These are phyloP conservation scores for Camellia granthamiana DNA, from an alignment of 148 eudicot genomes.

Conservation along the genomic window DNA sequence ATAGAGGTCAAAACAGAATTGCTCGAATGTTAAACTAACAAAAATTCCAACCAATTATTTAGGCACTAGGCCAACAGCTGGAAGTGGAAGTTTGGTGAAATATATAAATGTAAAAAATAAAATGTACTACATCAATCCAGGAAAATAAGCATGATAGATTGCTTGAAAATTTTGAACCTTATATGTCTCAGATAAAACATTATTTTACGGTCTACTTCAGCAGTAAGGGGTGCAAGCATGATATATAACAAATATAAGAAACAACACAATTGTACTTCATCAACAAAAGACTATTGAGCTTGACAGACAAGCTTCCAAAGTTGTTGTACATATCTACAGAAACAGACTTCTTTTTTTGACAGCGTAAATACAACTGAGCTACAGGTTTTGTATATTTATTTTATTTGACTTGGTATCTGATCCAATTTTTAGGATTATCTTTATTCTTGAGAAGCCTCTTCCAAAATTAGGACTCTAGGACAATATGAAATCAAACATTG, in stretches of 20 bases:
- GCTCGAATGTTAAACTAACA: not conserved
- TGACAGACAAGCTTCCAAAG: not conserved
- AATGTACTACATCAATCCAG: not conserved
- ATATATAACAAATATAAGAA: not conserved
- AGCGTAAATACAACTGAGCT: not conserved
- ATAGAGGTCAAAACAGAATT: no score
- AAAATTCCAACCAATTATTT: not conserved
- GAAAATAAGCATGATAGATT: no score
- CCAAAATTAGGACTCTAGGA: not conserved
- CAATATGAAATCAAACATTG: not conserved
- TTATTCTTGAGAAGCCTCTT: not conserved
- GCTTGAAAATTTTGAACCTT: no score
- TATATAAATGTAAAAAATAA: no score
- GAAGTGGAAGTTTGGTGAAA: not conserved
- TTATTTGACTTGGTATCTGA: not conserved
- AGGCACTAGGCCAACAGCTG: not conserved
- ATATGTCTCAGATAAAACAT: no score
- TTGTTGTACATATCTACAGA: no score
- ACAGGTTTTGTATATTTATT: not conserved
- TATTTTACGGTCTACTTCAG: no score
- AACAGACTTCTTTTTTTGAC: not conserved
- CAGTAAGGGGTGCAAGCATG: not conserved
- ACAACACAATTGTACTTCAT: no score
- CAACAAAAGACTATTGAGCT: not conserved
- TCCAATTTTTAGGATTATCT: not conserved